A percentile compares a stretch with the other conserved stretches of the same genome.
Conservation (phyloP, 2,329 filamentous ascomycete genomes). For the Monilinia fructigena region DNA sequence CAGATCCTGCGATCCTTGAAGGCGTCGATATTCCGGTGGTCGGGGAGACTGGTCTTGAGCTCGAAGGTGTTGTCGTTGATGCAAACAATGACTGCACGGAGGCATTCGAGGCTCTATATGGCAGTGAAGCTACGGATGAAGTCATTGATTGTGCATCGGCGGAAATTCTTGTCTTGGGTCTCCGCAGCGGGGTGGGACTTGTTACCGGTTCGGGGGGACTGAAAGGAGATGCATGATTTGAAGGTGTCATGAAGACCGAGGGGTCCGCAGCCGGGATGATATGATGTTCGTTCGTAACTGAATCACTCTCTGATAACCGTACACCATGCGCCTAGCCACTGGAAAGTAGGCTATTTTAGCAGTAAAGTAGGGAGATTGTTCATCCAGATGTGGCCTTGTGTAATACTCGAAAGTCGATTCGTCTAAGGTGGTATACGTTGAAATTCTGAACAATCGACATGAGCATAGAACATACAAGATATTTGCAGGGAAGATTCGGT, state of each 20-base stretch:
- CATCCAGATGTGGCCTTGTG: constrained; percentile 18
- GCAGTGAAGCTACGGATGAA: constrained; percentile 50
- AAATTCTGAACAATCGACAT: constrained; percentile 28
- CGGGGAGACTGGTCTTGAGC: constrained; percentile 67
- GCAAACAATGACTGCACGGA: constrained; percentile 62
- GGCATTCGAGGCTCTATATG: constrained; percentile 55
- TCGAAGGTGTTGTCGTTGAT: constrained; percentile 65
- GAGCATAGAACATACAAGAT: constrained; percentile 22
- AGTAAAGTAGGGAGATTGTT: constrained; percentile 5
- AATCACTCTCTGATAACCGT: constrained; percentile 44
- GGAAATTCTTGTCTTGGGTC: constrained; percentile 59
- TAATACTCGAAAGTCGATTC: constrained; percentile 17
- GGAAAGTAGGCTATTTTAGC: not conserved
- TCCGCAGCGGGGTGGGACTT: constrained; percentile 56
- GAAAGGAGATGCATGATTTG: constrained; percentile 65
- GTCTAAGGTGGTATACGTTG: constrained; percentile 16
- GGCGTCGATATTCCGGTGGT: constrained; percentile 55
- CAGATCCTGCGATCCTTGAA: constrained; percentile 57
- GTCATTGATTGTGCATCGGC: constrained; percentile 51
- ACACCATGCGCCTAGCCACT: constrained; percentile 42
- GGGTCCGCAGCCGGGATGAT: constrained; percentile 23
- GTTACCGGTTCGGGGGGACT: constrained; percentile 48
- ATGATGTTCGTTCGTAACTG: constrained; percentile 31
- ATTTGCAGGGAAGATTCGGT: not conserved
- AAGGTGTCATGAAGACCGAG: constrained; percentile 62